Base-by-base conservation (phyloP, 805 yeast genomes). In the Saturnispora saitoi region DNA sequence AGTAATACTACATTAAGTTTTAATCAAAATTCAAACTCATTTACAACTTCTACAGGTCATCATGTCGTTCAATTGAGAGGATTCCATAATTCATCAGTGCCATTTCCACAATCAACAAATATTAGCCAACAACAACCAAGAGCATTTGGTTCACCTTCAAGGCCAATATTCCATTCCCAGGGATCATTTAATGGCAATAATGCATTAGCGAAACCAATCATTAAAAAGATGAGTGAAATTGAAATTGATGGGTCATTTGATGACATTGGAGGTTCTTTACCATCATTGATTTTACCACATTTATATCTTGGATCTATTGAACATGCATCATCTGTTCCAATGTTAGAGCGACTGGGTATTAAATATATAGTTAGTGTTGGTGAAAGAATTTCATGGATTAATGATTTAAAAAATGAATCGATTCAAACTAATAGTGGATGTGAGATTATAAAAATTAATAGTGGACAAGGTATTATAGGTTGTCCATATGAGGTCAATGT, bases 361-460 rank as follows among this genome's bases (percentile, higher is more conserved):
- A 75, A 72, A 15, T 77, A 85, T 49, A 74, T 91, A 11, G 81
- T 91, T 12, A 82, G 93, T 2, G 96, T 91, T 9, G 98, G 98
- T 1, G 97, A 91, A 57, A 67, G 69, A 10, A 66, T 85, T 7
- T 68, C 75, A 2, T 89, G 96, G 96, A 55, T 80, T 30, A 61
- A 63, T 30, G 54, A 52, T 4, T 43, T 65, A 14, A 39, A 50
- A 36, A 34, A 47, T 37, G 43, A 45, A 3, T 47, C 53, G 10
- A 56, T 57, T 45, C 41, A 50, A 1, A 42, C 52, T 0, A 39
- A 52, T 1, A 56, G 62, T 8, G 67, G 65, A 1, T 61, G 67
- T 54, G 63, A 63, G 30, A 47, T 64, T 10, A 48, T 63, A 47
- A 53, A 49, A 20, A 50, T 64, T 7, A 28, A 47, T n/a, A 55